Evolutionary conservation across 352 stramenopile species (phyloP).

Genomic region (Phytophthora nicotianae): DNA sequence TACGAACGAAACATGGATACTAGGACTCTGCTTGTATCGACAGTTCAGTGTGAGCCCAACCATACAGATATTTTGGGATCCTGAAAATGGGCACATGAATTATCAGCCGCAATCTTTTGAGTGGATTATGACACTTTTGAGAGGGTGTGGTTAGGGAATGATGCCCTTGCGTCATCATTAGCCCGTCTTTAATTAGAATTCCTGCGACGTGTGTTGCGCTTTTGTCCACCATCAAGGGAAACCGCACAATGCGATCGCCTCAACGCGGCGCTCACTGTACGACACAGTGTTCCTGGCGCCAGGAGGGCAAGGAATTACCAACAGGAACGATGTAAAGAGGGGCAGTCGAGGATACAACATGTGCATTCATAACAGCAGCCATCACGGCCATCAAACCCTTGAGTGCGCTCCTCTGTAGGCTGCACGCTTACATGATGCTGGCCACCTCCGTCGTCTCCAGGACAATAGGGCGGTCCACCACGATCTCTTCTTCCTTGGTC

Average conservation of each 20-base stretch:
- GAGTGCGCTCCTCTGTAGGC: neutral
- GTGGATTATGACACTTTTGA: conserved; percentile 7
- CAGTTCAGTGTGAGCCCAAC: no score
- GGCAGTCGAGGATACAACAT: conserved; percentile 8
- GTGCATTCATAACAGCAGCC: conserved; percentile 21
- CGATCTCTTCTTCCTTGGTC: conserved; percentile 24
- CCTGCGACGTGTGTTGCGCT: conserved; percentile 6
- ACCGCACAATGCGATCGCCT: no score
- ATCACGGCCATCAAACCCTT: conserved; percentile 3
- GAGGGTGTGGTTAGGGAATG: neutral
- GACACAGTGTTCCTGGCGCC: no score
- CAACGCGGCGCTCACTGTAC: no score
- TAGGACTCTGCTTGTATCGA: no score
- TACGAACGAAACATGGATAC: no score
- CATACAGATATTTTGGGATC: no score
- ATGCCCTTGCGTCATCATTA: conserved; percentile 3
- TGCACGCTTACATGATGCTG: conserved; percentile 32
- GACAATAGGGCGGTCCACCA: neutral
- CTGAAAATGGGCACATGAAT: neutral
- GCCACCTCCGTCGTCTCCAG: conserved; percentile 32
- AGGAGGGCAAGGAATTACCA: no score
- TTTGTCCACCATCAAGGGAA: no score
- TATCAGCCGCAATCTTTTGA: conserved; percentile 16
- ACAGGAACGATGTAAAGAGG: neutral
- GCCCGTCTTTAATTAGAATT: no score